phyloP scores from a whole-genome alignment of 1,284 basidiomycete species.

The Moniliella sp. region DNA sequence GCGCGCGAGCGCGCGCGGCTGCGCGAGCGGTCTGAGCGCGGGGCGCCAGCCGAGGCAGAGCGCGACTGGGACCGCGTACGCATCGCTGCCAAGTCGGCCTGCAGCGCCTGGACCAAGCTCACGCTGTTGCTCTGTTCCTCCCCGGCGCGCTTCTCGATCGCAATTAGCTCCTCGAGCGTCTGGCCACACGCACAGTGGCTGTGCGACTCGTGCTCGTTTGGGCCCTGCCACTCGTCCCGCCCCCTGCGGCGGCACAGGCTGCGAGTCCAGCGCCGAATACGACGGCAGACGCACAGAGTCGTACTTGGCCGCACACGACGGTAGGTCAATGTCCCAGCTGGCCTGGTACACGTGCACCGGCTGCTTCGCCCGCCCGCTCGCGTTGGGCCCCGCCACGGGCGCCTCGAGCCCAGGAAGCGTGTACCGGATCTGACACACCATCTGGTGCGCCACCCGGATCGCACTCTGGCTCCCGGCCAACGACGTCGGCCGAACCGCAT shows the following conservation, averaged over 20 bases:
- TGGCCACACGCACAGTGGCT: not conserved
- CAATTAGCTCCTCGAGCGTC: not conserved
- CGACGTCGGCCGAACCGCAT: not conserved
- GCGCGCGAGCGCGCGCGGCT: not conserved
- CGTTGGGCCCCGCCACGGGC: not conserved
- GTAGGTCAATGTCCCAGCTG: not conserved
- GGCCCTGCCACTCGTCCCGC: not conserved
- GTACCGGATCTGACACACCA: not conserved
- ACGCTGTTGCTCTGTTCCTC: no score
- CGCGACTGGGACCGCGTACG: not conserved
- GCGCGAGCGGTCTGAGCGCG: not conserved
- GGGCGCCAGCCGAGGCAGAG: not conserved
- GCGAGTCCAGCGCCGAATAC: not conserved
- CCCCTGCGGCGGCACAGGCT: not conserved
- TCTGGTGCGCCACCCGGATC: not conserved
- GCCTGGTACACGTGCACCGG: not conserved
- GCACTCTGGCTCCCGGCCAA: not conserved
- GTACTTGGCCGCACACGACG: not conserved
- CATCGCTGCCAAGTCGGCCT: not conserved
- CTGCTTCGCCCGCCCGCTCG: no score
- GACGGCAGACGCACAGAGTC: not conserved
- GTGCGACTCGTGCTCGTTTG: not conserved
- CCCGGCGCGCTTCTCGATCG: no score
- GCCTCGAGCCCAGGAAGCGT: not conserved
- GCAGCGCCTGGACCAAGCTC: not conserved